Percentiles rank a stretch among this genome's conserved stretches.
Evolutionary conservation across 441 rosid species (phyloP).

Genomic region (Hypseocharis bilobata): DNA sequence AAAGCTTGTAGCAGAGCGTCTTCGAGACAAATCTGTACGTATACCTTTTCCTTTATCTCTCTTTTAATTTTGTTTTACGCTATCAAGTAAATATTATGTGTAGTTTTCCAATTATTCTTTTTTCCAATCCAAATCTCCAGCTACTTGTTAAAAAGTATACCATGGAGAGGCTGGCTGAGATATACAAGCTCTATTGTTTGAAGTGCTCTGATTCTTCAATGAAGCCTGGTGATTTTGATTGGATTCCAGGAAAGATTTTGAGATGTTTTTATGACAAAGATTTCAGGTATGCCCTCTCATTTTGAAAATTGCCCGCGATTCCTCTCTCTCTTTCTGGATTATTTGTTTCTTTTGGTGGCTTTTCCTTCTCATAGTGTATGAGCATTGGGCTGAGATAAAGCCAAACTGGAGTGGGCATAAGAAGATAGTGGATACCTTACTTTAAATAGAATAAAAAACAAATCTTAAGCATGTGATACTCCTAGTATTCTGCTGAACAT

Average conservation of each 20-base stretch:
- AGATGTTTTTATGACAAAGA: conserved; percentile 94
- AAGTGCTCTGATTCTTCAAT: conserved; percentile 43
- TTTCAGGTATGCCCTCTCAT: conserved; percentile 47
- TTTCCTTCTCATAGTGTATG: neutral
- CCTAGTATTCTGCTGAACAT: neutral
- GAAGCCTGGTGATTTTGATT: conserved; percentile 52
- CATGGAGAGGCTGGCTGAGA: conserved; percentile 84
- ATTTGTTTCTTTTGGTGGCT: neutral
- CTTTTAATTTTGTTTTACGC: conserved; percentile 12
- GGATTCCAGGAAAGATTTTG: conserved; percentile 96
- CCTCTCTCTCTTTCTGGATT: neutral
- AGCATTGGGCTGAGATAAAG: neutral
- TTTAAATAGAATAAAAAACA: neutral
- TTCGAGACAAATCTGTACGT: conserved; percentile 93
- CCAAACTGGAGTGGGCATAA: neutral
- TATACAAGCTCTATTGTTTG: conserved; percentile 57
- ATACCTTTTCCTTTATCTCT: conserved; percentile 20
- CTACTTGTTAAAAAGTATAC: conserved; percentile 75
- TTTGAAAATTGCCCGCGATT: neutral
- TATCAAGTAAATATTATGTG: conserved; percentile 17
- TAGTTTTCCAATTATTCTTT: conserved; percentile 11
- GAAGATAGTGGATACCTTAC: neutral
- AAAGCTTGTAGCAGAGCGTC: conserved; percentile 80
- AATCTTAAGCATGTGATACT: neutral
- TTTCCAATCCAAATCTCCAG: conserved; percentile 34